Conservation (phyloP, 176 grass and related monocot genomes). For the Cenchrus purpureus region DNA sequence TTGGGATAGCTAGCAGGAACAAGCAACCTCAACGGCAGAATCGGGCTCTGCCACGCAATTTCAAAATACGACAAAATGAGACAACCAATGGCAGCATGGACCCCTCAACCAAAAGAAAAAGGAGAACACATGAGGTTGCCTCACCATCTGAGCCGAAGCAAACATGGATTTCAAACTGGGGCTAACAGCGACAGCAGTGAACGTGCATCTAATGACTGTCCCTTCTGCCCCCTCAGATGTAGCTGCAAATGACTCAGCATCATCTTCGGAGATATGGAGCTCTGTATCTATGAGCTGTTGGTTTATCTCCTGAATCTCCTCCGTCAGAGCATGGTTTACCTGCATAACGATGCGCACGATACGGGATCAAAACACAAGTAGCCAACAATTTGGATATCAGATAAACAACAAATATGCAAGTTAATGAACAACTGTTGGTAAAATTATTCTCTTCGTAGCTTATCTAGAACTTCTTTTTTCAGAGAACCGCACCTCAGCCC, state of each 20-base stretch:
- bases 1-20: constrained; percentile 92
- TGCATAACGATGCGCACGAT: constrained; percentile 46
- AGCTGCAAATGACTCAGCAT: constrained; percentile 58
- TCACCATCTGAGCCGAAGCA: constrained; percentile 84
- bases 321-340: constrained; percentile 74
- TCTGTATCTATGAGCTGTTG: constrained; percentile 87
- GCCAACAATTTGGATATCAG: not conserved
- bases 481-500: constrained; percentile 67
- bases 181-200: constrained; percentile 83
- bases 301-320: constrained; percentile 94
- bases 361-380: constrained; percentile 29
- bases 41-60: constrained; percentile 74
- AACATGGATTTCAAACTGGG: constrained; percentile 87
- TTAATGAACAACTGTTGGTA: not conserved
- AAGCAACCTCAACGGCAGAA: constrained; percentile 89
- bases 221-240: constrained; percentile 68
- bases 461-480: not conserved
- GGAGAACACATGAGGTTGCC: constrained; percentile 21
- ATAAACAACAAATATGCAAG: constrained; percentile 8
- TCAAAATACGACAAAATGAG: constrained; percentile 20
- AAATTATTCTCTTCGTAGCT: not conserved
- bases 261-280: constrained; percentile 74
- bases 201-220: constrained; percentile 91
- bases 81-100: not conserved
- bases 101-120: not conserved